These are phyloP conservation scores for Pholiota molesta DNA, from an alignment of 768 basidiomycete genomes.

Conservation along the genomic window DNA sequence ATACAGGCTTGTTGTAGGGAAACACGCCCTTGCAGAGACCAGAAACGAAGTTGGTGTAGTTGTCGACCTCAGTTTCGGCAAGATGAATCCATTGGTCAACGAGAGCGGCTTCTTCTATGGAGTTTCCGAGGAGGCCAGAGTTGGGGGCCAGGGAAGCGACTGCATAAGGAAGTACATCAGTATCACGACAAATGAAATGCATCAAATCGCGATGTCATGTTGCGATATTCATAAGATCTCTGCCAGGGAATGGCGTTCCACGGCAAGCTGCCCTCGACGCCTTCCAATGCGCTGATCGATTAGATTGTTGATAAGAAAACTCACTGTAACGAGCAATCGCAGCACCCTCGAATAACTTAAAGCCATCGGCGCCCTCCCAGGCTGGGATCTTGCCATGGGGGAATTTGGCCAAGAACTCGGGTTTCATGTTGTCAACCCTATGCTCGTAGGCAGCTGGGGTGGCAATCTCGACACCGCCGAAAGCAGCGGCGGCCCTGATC, in stretches of 20 bases:
- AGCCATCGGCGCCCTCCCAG: constrained; percentile 74
- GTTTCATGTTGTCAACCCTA: constrained; percentile 67
- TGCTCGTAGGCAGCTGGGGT: constrained; percentile 58
- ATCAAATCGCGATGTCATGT: neutral
- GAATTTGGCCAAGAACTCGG: constrained; percentile 75
- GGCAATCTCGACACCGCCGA: constrained; percentile 60
- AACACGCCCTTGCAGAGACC: constrained; percentile 49
- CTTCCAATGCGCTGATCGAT: constrained; percentile 30
- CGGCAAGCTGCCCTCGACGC: constrained; percentile 3
- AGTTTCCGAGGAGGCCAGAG: constrained; percentile 72
- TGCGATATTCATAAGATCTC: neutral
- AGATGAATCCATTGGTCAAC: constrained; percentile 88
- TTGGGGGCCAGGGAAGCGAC: constrained; percentile 81
- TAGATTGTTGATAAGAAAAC: constrained; percentile 44
- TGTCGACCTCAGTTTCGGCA: constrained; percentile 64
- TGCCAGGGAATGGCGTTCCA: neutral
- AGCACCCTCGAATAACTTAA: constrained; percentile 74
- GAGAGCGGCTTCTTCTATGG: constrained; percentile 66
- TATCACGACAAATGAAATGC: neutral
- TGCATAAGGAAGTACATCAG: constrained; percentile 34
- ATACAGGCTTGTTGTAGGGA: constrained; percentile 84
- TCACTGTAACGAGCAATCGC: constrained; percentile 90
- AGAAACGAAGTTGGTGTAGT: constrained; percentile 37
- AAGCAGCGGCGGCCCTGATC: constrained; percentile 61
- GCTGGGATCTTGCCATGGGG: constrained; percentile 86